Conservation (phyloP, 306 rosid genomes). For the Acmispon strigosus region DNA sequence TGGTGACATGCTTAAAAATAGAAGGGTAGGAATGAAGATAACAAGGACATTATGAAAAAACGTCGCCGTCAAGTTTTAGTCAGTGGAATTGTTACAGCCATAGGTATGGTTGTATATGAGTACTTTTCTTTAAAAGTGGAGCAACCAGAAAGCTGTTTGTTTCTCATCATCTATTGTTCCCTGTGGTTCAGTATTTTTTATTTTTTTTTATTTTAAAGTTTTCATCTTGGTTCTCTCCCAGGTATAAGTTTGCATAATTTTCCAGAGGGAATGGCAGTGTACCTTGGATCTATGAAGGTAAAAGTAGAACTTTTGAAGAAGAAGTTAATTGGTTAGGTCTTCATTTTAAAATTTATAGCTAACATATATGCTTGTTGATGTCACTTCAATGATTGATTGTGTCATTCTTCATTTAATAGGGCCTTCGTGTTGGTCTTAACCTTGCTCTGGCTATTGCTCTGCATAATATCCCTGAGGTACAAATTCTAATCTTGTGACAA, state of each 20-base stretch:
- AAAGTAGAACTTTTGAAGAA: too few relatives aligned
- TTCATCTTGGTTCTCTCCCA: conserved; percentile 13
- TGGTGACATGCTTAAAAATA: conserved; percentile 32
- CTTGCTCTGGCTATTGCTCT: conserved; percentile 86
- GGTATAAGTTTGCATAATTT: conserved; percentile 93
- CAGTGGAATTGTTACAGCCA: conserved; percentile 85
- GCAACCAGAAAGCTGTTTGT: too few relatives aligned
- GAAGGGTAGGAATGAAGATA: conserved; percentile 52
- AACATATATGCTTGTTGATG: background rate
- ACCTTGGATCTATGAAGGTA: conserved; percentile 96
- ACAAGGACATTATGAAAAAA: conserved; percentile 69
- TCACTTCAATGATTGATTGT: conserved; percentile 5
- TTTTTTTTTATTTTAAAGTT: background rate
- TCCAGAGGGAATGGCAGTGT: conserved; percentile 99
- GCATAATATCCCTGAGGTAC: conserved; percentile 93
- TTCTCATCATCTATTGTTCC: too few relatives aligned
- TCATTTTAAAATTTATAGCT: background rate
- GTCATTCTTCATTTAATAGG: conserved; percentile 29
- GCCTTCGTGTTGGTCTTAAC: conserved; percentile 86
- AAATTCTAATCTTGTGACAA: background rate
- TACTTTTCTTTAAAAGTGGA: background rate
- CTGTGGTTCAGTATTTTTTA: background rate
- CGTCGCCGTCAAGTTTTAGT: conserved; percentile 78
- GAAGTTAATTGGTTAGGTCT: background rate
- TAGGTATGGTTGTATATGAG: conserved; percentile 44